Conservation (phyloP, 352 stramenopile genomes). For the Globisporangium canariense region DNA sequence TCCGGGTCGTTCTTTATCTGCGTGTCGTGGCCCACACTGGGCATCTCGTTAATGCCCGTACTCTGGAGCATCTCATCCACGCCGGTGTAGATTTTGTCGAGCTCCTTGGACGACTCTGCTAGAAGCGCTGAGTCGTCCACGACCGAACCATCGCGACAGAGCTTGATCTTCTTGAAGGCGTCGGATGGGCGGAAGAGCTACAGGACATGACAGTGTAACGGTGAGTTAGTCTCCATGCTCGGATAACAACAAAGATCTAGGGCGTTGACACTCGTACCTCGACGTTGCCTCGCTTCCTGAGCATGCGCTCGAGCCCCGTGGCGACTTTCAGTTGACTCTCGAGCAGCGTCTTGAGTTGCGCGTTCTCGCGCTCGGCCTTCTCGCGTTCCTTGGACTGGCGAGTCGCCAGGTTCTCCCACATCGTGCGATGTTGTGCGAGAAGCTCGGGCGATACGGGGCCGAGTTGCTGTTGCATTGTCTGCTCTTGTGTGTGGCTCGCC, state of each 20-base stretch:
- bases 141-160: background rate
- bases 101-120: background rate
- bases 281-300: conserved; percentile 21
- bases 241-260: background rate
- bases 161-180: conserved; percentile 5
- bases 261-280: background rate
- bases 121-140: background rate
- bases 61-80: background rate
- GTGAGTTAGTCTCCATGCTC: background rate
- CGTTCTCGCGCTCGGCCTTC: conserved; percentile 44
- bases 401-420: conserved; percentile 45
- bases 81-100: background rate
- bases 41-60: background rate
- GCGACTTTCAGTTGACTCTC: conserved; percentile 50
- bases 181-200: background rate
- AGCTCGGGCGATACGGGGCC: background rate
- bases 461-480: background rate
- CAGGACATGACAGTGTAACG: background rate
- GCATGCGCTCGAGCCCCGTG: conserved; percentile 36
- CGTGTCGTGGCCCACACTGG: background rate
- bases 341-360: conserved; percentile 39
- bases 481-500: background rate
- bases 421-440: background rate
- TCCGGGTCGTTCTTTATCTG: background rate
- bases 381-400: conserved; percentile 33